These are phyloP conservation scores for Trichocladium uniseriatum DNA, from an alignment of 495 filamentous ascomycete genomes.

Conservation along the genomic window DNA sequence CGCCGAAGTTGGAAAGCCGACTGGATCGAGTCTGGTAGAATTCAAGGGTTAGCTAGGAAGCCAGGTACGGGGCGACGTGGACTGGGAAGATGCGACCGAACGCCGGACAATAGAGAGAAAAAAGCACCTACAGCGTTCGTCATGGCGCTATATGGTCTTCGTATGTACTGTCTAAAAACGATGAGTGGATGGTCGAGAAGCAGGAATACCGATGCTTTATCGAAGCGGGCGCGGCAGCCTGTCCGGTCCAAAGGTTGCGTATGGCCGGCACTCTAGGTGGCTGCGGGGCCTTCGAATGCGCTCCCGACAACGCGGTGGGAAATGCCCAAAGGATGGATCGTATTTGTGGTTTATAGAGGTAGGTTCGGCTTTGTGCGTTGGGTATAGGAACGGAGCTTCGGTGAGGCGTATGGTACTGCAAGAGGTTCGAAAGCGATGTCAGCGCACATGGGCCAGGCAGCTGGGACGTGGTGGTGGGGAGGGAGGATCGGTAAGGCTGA, in stretches of 20 bases:
- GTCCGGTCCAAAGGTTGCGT: background rate
- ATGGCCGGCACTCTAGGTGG: background rate
- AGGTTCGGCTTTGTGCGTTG: slow-evolving; percentile 1
- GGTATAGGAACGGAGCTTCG: slow-evolving; percentile 5
- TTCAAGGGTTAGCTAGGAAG: background rate
- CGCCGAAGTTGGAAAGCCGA: background rate
- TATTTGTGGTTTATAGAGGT: background rate
- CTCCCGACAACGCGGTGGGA: background rate
- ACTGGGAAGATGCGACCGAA: slow-evolving; percentile 4
- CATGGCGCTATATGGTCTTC: slow-evolving; percentile 12
- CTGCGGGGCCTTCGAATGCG: slow-evolving; percentile 2
- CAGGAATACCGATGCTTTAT: background rate
- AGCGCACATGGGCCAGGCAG: slow-evolving; percentile 12
- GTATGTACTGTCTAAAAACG: slow-evolving; percentile 2
- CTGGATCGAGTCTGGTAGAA: slow-evolving; percentile 1
- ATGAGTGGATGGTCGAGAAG: background rate
- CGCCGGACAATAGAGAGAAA: no score
- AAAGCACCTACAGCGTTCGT: slow-evolving; percentile 14
- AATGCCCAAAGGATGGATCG: background rate
- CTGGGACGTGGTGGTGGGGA: slow-evolving; percentile 12
- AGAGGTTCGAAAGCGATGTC: slow-evolving; percentile 3
- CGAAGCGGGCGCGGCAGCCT: slow-evolving; percentile 10
- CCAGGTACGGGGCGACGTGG: background rate
- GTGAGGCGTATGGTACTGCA: background rate
- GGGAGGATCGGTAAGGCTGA: slow-evolving; percentile 29